Evolutionary conservation across 2,329 filamentous ascomycete genomes (phyloP), one percentile per base, ranked within the genome.

Genomic region (Clonostachys chloroleuca): DNA sequence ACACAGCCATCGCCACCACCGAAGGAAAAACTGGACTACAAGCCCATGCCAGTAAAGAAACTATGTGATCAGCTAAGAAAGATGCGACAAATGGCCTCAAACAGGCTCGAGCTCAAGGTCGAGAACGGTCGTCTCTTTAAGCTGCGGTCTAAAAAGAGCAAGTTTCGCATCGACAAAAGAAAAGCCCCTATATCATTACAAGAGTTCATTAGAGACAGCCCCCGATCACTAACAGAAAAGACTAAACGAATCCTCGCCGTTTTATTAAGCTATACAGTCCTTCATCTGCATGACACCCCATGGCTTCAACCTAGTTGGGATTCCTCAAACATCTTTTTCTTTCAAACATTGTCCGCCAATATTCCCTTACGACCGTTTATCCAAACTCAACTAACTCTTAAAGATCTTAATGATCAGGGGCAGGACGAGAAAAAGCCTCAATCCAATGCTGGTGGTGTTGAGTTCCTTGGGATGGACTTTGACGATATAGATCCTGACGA

Each of bases 361-460:
- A 46, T 43, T 13, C 49, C 52, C 7, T 14, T 54, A 12, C 40
- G 42, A 20, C 52, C 52, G 5, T 54, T 49, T 40, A 36, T 54
- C 6, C 43, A 54, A 40, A 36, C 30, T 34, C 17, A 46, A 14
- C n/a, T 35, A 14, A 30, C 36, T 39, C 12, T n/a, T 12, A 2
- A n/a, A 39, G 17, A n/a, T 39, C 12, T 30, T 1, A 18, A 18
- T 18, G 36, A 39, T n/a, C 12, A 39, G 36, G 36, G 10, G 3
- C 36, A n/a, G 10, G 36, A n/a, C 12, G 14, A n/a, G 17, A 6
- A 39, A 18, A 18, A 18, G 14, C 17, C 36, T 1, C 33, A 34
- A 41, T 33, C n/a, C 17, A n/a, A 30, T 34, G 13, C 34, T n/a
- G 16, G 16, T 18, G 33, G 20, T 12, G 14, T 12, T 12, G 13